Conservation (phyloP, 176 grass and related monocot genomes). For the Bothriochloa decipiens region DNA sequence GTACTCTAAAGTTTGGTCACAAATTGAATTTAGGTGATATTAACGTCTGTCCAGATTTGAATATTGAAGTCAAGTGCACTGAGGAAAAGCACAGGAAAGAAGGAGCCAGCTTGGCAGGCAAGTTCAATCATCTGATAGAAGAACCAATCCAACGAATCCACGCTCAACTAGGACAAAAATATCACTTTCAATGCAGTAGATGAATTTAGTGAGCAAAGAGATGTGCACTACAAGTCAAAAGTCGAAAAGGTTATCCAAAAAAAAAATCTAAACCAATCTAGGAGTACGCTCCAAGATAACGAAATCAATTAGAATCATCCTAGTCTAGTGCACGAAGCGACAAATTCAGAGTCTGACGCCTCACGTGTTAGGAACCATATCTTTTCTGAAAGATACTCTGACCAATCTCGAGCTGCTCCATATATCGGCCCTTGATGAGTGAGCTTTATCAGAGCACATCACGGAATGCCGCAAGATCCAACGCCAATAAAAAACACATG, state of each 20-base stretch:
- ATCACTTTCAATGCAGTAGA: background rate
- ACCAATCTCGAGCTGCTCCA: background rate
- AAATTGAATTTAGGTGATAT: background rate
- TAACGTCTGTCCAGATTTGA: background rate
- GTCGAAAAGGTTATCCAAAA: background rate
- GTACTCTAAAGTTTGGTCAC: background rate
- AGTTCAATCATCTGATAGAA: background rate
- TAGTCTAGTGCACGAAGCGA: background rate
- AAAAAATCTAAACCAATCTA: background rate
- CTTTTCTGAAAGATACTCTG: background rate
- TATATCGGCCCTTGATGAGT: background rate
- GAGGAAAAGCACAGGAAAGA: background rate
- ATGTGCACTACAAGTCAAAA: background rate
- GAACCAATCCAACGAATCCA: background rate
- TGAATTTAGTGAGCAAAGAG: background rate
- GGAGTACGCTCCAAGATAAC: background rate
- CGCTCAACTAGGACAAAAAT: constrained; percentile 24
- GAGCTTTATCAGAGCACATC: background rate
- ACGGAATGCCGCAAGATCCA: background rate
- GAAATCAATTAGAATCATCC: background rate
- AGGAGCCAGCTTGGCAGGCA: constrained; percentile 18
- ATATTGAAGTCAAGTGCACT: constrained; percentile 14
- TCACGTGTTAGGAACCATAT: background rate
- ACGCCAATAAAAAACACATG: background rate
- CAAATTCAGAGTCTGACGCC: constrained; percentile 15